Conservation (phyloP, 2,329 filamentous ascomycete genomes). For the Atkinsonella texensis region DNA sequence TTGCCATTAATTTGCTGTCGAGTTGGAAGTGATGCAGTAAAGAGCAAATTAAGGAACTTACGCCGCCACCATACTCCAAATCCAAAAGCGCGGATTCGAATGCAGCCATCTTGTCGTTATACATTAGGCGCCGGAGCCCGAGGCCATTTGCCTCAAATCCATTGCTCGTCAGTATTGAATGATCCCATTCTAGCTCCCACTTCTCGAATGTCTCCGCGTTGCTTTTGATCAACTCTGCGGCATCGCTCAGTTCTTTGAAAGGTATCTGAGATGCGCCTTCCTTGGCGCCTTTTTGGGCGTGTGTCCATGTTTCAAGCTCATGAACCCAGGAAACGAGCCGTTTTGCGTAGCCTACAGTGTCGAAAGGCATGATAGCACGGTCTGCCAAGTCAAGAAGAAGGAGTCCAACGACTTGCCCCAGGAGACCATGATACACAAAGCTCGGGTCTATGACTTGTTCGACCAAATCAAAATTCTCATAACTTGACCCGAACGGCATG, state of each 20-base stretch:
- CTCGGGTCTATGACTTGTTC: slow-evolving; percentile 65
- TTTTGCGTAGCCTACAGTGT: slow-evolving; percentile 61
- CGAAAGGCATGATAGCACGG: slow-evolving; percentile 69
- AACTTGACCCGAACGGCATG: slow-evolving; percentile 70
- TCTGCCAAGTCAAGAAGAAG: slow-evolving; percentile 80
- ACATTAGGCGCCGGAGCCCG: slow-evolving; percentile 54
- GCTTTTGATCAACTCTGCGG: slow-evolving; percentile 45
- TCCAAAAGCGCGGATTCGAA: slow-evolving; percentile 83
- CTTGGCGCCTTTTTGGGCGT: slow-evolving; percentile 34
- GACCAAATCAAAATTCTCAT: slow-evolving; percentile 87
- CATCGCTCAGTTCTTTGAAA: slow-evolving; percentile 32
- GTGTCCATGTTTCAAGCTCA: slow-evolving; percentile 54
- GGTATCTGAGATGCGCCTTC: slow-evolving; percentile 15
- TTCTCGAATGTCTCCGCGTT: slow-evolving; percentile 48
- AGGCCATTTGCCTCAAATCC: slow-evolving; percentile 66
- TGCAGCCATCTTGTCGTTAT: slow-evolving; percentile 65
- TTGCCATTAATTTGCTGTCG: neutral
- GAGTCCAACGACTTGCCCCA: slow-evolving; percentile 70
- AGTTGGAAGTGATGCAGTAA: slow-evolving; percentile 1
- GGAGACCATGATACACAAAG: slow-evolving; percentile 66
- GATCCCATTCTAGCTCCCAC: slow-evolving; percentile 72
- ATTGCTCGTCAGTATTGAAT: slow-evolving; percentile 54
- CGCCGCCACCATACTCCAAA: slow-evolving; percentile 55
- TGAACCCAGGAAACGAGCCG: slow-evolving; percentile 53
- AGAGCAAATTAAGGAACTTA: slow-evolving; percentile 36